Conservation (phyloP, 352 stramenopile species). For the Phytophthora vignae region DNA sequence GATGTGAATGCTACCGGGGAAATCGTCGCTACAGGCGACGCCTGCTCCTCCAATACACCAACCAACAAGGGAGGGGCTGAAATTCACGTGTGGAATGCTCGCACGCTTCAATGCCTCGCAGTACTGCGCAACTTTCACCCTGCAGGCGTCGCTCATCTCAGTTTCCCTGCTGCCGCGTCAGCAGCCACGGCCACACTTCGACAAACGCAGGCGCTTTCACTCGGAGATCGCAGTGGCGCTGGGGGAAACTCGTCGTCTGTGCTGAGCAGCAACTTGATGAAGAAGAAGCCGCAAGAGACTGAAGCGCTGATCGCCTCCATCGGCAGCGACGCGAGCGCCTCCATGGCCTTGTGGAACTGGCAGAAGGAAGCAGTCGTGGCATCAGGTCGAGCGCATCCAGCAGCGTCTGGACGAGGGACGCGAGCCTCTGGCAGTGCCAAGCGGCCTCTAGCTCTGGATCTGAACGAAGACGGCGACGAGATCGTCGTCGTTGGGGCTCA, state of each 20-base stretch:
- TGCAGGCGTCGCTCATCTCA: slow-evolving; percentile 57
- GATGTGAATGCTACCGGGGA: slow-evolving; percentile 64
- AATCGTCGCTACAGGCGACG: slow-evolving; percentile 71
- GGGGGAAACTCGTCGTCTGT: slow-evolving; percentile 36
- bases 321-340: slow-evolving; percentile 62
- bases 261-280: slow-evolving; percentile 54
- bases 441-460: slow-evolving; percentile 60
- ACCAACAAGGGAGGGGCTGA: slow-evolving; percentile 32
- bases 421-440: slow-evolving; percentile 18
- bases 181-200: slow-evolving; percentile 51
- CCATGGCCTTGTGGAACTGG: slow-evolving; percentile 88
- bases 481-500: slow-evolving; percentile 68
- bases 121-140: slow-evolving; percentile 74
- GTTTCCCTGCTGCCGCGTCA: slow-evolving; percentile 61
- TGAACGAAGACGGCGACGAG: slow-evolving; percentile 80
- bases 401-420: slow-evolving; percentile 19
- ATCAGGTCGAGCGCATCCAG: slow-evolving; percentile 56
- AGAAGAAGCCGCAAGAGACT: slow-evolving; percentile 65
- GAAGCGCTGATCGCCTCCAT: slow-evolving; percentile 70
- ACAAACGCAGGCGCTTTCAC: slow-evolving; percentile 37
- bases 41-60: slow-evolving; percentile 10
- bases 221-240: slow-evolving; percentile 39
- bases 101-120: slow-evolving; percentile 73
- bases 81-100: slow-evolving; percentile 79
- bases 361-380: slow-evolving; percentile 64